Conservation (phyloP, 805 yeast species). For the Wickerhamomyces subpelliculosus region DNA sequence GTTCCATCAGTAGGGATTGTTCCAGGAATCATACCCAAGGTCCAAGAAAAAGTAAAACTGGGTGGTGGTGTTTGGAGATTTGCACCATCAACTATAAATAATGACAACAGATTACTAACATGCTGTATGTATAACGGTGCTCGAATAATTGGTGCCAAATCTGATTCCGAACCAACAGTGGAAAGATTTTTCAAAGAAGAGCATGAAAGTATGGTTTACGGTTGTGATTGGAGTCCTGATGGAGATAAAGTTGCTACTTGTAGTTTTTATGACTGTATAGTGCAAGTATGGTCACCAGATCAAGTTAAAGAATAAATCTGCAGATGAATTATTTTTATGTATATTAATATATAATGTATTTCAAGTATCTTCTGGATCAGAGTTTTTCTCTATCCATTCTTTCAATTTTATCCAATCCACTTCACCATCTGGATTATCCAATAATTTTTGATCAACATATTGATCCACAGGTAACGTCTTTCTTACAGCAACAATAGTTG, state of each 20-base stretch:
- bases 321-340: no score
- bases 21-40: slow-evolving; percentile 47
- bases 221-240: slow-evolving; percentile 75
- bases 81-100: slow-evolving; percentile 45
- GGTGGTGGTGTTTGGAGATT: slow-evolving; percentile 98
- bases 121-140: slow-evolving; percentile 98
- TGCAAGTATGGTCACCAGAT: slow-evolving; percentile 61
- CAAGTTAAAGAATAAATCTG: neutral
- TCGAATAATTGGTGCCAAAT: slow-evolving; percentile 42
- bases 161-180: slow-evolving; percentile 20
- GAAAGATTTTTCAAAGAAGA: slow-evolving; percentile 49
- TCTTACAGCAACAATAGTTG: slow-evolving; percentile 58
- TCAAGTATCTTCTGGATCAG: slow-evolving; percentile 22
- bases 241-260: slow-evolving; percentile 62
- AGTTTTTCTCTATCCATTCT: slow-evolving; percentile 36
- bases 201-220: slow-evolving; percentile 92
- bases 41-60: slow-evolving; percentile 39
- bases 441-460: slow-evolving; percentile 22
- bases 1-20: slow-evolving; percentile 31
- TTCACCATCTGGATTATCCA: slow-evolving; percentile 24
- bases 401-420: slow-evolving; percentile 38
- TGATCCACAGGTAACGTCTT: slow-evolving; percentile 52
- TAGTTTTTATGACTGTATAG: slow-evolving; percentile 81
- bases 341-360: neutral
- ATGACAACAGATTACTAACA: slow-evolving; percentile 47